Base-by-base conservation (phyloP, 1,139 yeast species). In the Pichia sp. region DNA sequence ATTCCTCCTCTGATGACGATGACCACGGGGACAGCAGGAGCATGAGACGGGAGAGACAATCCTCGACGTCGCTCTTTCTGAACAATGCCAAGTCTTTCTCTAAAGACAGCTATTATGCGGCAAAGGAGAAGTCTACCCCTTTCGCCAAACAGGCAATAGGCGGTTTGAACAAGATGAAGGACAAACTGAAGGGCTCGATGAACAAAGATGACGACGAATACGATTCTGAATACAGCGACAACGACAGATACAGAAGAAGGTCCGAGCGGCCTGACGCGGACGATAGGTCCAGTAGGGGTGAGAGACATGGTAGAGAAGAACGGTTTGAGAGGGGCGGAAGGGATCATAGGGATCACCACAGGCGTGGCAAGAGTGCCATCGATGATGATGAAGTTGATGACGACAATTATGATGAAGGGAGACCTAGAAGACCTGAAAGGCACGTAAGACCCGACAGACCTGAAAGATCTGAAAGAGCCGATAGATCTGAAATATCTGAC, bases 91-190 rank as follows among this genome's bases (percentile, higher is more conserved):
- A 55, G 23, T 22, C 36, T 6, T 51, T 51, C 25, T 53, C 58
- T 3, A 56, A 49, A 16, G 48, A 49, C 12, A 55, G 57, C 16
- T 51, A 41, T n/a, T n/a, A 48, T 22, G 19, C 44, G 3, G 57
- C 57, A 3, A 50, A 48, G 16, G 58, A 51, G 40, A 55, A 47
- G 30, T 55, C 59, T 0, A 45, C 47, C 3, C 58, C 59, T 3
- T 39, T 45, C 12, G 52, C 58, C 6, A 47, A 48, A 21, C 53
- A 55, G 19, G 57, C 58, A 16, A 44, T 48, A 37, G 48, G 44
- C 12, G 50, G 53, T 4, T 9, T 56, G 6, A 44, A 31, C 21
- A 57, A 54, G 46, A 49, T 53, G 52, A 57, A 55, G 25, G 51
- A 45, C 18, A 56, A 48, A 9, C 36, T 56, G 0, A 53, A 50